A percentile compares a stretch with the other conserved stretches of the same genome.
phyloP scores from a whole-genome alignment of 2,329 filamentous ascomycete genomes.

The Macroventuria anomochaeta region DNA sequence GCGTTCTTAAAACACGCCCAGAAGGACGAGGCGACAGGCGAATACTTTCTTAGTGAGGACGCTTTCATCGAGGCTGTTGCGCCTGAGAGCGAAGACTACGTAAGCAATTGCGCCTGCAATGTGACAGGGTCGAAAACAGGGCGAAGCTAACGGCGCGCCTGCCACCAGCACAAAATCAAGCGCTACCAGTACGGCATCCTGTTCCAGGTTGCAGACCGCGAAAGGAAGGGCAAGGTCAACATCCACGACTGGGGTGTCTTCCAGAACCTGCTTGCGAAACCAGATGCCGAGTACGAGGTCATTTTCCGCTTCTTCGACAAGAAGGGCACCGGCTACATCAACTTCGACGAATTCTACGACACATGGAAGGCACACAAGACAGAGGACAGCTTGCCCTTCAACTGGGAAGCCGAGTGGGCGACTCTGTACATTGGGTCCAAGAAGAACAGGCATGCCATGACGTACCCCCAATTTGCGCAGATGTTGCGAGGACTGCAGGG shows the following conservation, averaged over 20 bases:
- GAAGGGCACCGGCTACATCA: slow-evolving; percentile 81
- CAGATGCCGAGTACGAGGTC: slow-evolving; percentile 98
- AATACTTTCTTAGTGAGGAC: slow-evolving; percentile 80
- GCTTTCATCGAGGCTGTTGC: slow-evolving; percentile 92
- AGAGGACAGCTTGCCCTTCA: slow-evolving; percentile 84
- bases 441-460: slow-evolving; percentile 87
- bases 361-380: slow-evolving; percentile 89
- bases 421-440: slow-evolving; percentile 90
- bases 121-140: slow-evolving; percentile 20
- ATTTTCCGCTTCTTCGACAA: slow-evolving; percentile 96
- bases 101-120: slow-evolving; percentile 58
- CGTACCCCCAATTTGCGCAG: slow-evolving; percentile 96
- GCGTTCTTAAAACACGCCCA: slow-evolving; percentile 78
- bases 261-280: slow-evolving; percentile 90
- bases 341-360: slow-evolving; percentile 85
- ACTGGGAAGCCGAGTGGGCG: slow-evolving; percentile 98
- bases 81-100: slow-evolving; percentile 86
- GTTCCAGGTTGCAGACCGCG: slow-evolving; percentile 87
- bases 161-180: slow-evolving; percentile 89
- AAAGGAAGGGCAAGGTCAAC: slow-evolving; percentile 73
- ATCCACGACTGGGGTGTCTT: slow-evolving; percentile 91
- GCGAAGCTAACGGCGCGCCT: slow-evolving; percentile 39
- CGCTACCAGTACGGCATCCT: slow-evolving; percentile 94
- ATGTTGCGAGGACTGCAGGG: slow-evolving; percentile 97
- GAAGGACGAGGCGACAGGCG: slow-evolving; percentile 76